Conservation (phyloP, 139 green algal species). For the Tetradesmus obliquus region DNA sequence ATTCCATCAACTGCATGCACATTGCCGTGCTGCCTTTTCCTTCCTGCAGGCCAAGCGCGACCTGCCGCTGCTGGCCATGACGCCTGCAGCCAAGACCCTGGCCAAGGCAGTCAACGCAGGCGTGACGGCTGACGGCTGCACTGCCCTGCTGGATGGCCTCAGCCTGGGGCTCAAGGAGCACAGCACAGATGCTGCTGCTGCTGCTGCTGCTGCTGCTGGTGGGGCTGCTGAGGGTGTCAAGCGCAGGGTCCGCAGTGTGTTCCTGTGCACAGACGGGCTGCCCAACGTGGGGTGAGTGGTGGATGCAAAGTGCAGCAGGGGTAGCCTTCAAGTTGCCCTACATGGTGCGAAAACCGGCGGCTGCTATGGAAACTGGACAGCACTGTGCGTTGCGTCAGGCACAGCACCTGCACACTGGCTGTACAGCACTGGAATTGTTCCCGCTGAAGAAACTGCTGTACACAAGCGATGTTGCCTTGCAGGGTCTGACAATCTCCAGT, state of each 20-base stretch:
- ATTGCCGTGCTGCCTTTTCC: neutral
- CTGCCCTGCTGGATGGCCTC: constrained; percentile 50
- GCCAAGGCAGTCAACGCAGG: constrained; percentile 31
- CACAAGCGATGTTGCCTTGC: no score
- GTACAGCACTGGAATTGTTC: no score
- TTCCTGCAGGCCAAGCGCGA: constrained; percentile 28
- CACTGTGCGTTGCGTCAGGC: no score
- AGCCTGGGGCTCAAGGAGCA: constrained; percentile 46
- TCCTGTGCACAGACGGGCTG: constrained; percentile 63
- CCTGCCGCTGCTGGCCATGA: constrained; percentile 51
- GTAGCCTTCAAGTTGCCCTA: no score
- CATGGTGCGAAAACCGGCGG: no score
- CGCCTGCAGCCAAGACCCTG: neutral
- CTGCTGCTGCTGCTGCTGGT: neutral
- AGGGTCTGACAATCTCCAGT: no score
- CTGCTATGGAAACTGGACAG: no score
- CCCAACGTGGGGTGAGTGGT: constrained; percentile 44
- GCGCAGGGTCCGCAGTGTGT: constrained; percentile 22
- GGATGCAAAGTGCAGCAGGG: no score
- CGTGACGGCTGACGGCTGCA: constrained; percentile 30
- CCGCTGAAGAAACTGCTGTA: no score
- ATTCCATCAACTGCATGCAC: neutral
- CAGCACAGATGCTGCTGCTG: neutral
- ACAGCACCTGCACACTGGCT: no score
- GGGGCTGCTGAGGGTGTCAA: neutral